Percentiles rank a stretch among this genome's conserved stretches.
Conservation (phyloP, 345 rosid genomes). For the Kandelia obovata region DNA sequence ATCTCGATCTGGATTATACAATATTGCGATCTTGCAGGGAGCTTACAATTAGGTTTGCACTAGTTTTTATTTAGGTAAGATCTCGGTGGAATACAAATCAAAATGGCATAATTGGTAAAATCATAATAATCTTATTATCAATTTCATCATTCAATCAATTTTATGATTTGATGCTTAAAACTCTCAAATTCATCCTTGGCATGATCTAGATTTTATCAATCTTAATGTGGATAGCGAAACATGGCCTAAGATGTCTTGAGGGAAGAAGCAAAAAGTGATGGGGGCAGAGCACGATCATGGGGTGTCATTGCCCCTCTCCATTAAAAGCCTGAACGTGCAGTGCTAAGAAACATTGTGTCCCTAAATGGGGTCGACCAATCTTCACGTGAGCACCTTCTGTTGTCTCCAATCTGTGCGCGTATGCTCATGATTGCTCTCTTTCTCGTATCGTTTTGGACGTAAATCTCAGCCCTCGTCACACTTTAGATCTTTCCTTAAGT, state of each 20-base stretch:
- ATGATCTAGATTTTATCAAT: no score
- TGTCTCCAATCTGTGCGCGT: slow-evolving; percentile 37
- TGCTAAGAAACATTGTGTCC: not conserved
- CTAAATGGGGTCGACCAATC: slow-evolving; percentile 34
- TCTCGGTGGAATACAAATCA: no score
- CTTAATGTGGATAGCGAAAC: not conserved
- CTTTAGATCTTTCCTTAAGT: not conserved
- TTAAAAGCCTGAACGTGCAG: not conserved
- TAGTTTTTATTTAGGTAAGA: no score
- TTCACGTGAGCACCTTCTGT: slow-evolving; percentile 52
- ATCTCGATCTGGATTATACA: no score
- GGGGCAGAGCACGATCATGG: slow-evolving; percentile 11
- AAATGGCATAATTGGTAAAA: no score
- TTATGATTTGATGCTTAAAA: no score
- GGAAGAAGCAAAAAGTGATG: not conserved
- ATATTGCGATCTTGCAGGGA: no score
- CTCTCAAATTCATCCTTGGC: no score
- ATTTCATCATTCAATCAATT: no score
- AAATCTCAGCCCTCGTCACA: not conserved
- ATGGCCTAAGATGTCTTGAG: not conserved
- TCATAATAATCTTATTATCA: no score
- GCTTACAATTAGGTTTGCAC: no score
- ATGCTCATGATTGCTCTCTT: slow-evolving; percentile 12
- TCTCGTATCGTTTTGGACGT: not conserved
- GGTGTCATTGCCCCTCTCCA: not conserved